phyloP scores from a whole-genome alignment of 495 filamentous ascomycete species.

The Hypoxylon cercidicola region DNA sequence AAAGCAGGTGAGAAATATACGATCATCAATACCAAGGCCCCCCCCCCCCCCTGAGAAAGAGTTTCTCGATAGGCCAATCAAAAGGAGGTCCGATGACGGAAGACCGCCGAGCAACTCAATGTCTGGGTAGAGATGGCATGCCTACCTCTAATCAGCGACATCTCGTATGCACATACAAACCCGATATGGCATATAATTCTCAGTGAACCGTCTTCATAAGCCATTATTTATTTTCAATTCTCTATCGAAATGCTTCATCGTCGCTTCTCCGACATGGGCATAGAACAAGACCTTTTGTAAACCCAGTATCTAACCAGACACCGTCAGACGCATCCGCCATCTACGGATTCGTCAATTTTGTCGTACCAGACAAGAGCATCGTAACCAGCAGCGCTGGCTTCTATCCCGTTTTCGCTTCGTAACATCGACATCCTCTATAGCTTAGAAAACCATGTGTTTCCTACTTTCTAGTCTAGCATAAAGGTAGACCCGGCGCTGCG shows the following conservation, averaged over 20 bases:
- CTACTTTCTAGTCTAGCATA: not conserved
- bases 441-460: not conserved
- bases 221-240: conserved; percentile 38
- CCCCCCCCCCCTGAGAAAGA: not conserved
- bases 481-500: not conserved
- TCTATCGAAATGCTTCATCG: conserved; percentile 31
- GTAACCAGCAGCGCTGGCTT: conserved; percentile 16
- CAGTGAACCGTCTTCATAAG: not conserved
- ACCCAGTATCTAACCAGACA: conserved; percentile 29
- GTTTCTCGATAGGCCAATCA: conserved; percentile 26
- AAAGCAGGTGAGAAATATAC: conserved; percentile 1
- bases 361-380: conserved; percentile 19
- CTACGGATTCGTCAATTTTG: conserved; percentile 15
- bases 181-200: too few relatives aligned
- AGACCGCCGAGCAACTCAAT: not conserved
- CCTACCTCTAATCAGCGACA: not conserved
- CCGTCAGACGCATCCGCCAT: conserved; percentile 16
- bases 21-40: too few relatives aligned
- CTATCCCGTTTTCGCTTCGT: conserved; percentile 16
- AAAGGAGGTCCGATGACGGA: conserved; percentile 28
- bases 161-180: too few relatives aligned
- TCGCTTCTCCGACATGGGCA: conserved; percentile 25
- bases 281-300: conserved; percentile 24
- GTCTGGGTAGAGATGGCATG: not conserved
- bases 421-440: not conserved